These are phyloP conservation scores for Aspergillus nanangensis DNA, from an alignment of 495 filamentous ascomycete genomes.

Conservation along the genomic window DNA sequence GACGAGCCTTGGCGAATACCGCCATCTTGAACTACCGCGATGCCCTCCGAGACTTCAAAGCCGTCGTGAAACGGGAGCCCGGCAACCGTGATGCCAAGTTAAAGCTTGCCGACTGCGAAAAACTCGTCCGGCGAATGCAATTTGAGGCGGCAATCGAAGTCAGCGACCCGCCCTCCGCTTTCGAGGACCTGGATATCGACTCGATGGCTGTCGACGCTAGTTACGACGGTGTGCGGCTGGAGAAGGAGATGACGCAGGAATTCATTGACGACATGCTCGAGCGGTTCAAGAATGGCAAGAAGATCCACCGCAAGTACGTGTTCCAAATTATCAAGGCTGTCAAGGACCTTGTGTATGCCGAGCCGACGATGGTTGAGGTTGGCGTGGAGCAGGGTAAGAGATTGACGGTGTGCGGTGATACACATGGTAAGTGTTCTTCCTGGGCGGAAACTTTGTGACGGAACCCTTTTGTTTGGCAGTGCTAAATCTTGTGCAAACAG, in stretches of 20 bases:
- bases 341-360: conserved; percentile 81
- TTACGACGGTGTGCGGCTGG: conserved; percentile 83
- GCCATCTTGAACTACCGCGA: conserved; percentile 84
- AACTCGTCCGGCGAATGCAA: conserved; percentile 80
- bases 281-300: conserved; percentile 94
- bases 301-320: conserved; percentile 91
- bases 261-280: conserved; percentile 97
- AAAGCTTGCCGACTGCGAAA: conserved; percentile 87
- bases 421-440: conserved; percentile 62
- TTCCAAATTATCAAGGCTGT: conserved; percentile 93
- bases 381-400: conserved; percentile 69
- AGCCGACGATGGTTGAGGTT: conserved; percentile 96
- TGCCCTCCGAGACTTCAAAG: conserved; percentile 87
- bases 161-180: conserved; percentile 82
- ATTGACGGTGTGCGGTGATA: conserved; percentile 96
- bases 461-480: neutral
- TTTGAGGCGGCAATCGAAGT: conserved; percentile 96
- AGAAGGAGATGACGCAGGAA: conserved; percentile 84
- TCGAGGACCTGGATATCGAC: conserved; percentile 85
- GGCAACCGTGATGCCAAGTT: conserved; percentile 84
- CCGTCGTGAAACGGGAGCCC: conserved; percentile 81
- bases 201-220: conserved; percentile 71
- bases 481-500: conserved; percentile 39
- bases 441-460: neutral
- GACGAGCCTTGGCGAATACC: conserved; percentile 83